Evolutionary conservation across 1,284 basidiomycete species (phyloP).

Genomic region (Cutaneotrichosporon cyanovorans): DNA sequence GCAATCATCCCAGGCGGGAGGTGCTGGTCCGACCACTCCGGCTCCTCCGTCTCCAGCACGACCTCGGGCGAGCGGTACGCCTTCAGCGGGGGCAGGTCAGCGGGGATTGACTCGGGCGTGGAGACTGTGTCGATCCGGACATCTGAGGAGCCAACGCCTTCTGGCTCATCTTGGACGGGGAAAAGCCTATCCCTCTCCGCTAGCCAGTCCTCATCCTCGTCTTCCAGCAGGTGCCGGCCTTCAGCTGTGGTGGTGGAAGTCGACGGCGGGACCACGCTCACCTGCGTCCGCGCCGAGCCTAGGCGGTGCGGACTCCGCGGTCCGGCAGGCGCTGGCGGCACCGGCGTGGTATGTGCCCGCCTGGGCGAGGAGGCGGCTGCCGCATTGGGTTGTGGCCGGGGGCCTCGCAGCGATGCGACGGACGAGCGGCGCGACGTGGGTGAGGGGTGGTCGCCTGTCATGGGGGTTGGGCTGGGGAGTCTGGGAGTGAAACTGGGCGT

Average conservation of each 20-base stretch:
- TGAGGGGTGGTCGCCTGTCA: not conserved
- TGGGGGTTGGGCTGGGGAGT: no score
- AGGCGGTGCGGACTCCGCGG: not conserved
- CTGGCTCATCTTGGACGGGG: no score
- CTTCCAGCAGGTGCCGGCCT: no score
- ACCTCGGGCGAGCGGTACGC: constrained; percentile 37
- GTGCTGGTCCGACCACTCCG: constrained; percentile 23
- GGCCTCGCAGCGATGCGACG: not conserved
- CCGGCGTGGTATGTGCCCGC: no score
- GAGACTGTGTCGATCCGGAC: no score
- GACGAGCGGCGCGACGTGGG: not conserved
- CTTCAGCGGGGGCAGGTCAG: constrained; percentile 1
- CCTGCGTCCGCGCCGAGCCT: not conserved
- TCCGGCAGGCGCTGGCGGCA: not conserved
- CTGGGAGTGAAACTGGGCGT: no score
- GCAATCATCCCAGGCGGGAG: constrained; percentile 32
- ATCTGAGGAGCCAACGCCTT: no score
- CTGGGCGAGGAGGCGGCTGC: not conserved
- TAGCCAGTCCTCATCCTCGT: no score
- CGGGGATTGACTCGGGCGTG: no score
- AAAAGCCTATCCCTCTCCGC: no score
- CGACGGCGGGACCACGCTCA: no score
- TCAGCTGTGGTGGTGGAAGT: no score
- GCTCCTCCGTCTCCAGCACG: constrained; percentile 35
- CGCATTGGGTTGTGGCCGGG: not conserved